Base-by-base conservation (phyloP, 345 rosid species). In the Iberis pinnata region DNA sequence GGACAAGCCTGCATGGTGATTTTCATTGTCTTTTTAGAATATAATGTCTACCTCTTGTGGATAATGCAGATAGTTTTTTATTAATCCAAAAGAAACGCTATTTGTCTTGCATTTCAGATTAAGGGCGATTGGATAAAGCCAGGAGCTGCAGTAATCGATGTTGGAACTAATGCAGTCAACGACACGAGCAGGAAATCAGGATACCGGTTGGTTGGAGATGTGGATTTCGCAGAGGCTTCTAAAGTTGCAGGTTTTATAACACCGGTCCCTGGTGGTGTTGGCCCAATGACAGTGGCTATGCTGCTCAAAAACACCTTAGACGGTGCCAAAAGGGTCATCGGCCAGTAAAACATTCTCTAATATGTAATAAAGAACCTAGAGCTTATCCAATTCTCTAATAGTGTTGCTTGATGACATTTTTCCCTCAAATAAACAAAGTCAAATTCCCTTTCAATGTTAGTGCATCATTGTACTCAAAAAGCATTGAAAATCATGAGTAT, bases 201-300 rank as follows among this genome's bases (percentile, higher is more conserved):
- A 33, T 86, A 29, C 33, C 8, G 8, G 10, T 29, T 29, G 33
- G 33, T 29, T n/a, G 98, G 98, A 64, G 98, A 90, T 59, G 96
- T 86, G 25, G 82, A 90, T 76, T 90, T 56, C 38, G 16, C 68
- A 18, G 98, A 82, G 72, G 98, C 87, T 5, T 77, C 79, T 53
- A 74, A 77, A 58, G 83, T 84, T 45, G 96, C 96, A 2, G 96
- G 96, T 32, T 78, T 70, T 61, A 71, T 90, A 49, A 86, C 95
- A 16, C 96, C 97, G 4, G 97, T 89, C 41, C 97, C 97, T 0
- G 97, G 97, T 39, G 97, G 97, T 33, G 94, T 89, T 2, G 97
- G 96, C 37, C 97, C 98, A 11, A 90, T 90, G 95, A 90, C 95
- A 1, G 96, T 90, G 8, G 87, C 94, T 2, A 86, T 90, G 96